Conservation (phyloP, 441 rosid species). For the Erodium texanum region DNA sequence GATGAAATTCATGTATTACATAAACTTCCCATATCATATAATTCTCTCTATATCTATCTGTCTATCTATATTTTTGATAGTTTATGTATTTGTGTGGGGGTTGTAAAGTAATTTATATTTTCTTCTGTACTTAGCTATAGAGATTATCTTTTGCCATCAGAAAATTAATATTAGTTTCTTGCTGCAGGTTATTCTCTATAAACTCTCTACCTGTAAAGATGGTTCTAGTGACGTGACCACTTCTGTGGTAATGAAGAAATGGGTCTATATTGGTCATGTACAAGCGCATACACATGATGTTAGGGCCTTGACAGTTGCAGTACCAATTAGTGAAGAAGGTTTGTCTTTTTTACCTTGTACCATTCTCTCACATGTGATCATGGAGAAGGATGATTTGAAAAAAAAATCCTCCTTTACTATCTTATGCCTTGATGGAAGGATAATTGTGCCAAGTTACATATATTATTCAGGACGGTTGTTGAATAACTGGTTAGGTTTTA, state of each 20-base stretch:
- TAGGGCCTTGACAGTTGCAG: slow-evolving; percentile 78
- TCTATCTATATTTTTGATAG: too few species aligned
- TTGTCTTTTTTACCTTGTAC: slow-evolving; percentile 12
- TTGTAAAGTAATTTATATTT: background rate
- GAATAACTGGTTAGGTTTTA: background rate
- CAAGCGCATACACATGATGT: slow-evolving; percentile 94
- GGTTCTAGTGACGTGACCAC: slow-evolving; percentile 27
- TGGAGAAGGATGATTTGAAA: background rate
- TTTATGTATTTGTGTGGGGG: background rate
- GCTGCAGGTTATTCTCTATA: slow-evolving; percentile 74
- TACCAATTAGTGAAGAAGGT: slow-evolving; percentile 78
- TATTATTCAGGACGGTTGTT: background rate
- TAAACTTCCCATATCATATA: background rate
- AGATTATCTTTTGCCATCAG: slow-evolving; percentile 1
- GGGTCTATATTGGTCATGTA: slow-evolving; percentile 73
- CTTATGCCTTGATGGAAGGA: background rate
- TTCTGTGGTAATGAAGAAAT: slow-evolving; percentile 44
- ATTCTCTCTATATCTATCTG: background rate
- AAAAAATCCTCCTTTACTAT: background rate
- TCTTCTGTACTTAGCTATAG: background rate
- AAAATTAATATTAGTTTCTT: slow-evolving; percentile 18
- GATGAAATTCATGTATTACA: background rate
- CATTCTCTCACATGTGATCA: background rate
- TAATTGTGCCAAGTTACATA: background rate
- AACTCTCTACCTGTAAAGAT: slow-evolving; percentile 39